These are phyloP conservation scores for Suillus plorans DNA, from an alignment of 768 basidiomycete species.

Conservation along the genomic window DNA sequence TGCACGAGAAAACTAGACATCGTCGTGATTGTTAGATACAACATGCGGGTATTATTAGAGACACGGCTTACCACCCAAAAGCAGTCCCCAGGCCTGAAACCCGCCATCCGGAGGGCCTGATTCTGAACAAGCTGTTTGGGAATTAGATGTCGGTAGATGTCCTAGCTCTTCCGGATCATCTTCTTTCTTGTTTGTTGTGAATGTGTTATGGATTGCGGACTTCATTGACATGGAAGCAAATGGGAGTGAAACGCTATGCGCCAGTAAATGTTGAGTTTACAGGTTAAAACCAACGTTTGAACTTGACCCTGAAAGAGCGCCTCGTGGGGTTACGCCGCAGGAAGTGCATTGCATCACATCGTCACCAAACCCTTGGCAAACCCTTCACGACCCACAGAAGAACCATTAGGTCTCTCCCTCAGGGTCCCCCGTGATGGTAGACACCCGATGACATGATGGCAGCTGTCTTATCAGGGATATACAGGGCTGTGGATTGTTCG, in stretches of 20 bases:
- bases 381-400: background rate
- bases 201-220: background rate
- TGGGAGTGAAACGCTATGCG: background rate
- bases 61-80: conserved; percentile 6
- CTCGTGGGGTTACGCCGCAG: background rate
- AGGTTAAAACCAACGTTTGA: background rate
- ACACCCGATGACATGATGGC: background rate
- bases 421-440: background rate
- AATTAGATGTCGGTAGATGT: background rate
- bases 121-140: background rate
- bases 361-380: background rate
- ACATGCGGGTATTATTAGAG: background rate
- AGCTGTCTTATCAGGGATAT: background rate
- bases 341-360: no score
- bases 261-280: background rate
- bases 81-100: conserved; percentile 14
- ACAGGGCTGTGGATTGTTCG: background rate
- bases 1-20: conserved; percentile 21
- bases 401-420: background rate
- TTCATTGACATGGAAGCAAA: background rate
- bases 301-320: background rate
- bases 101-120: conserved; percentile 11
- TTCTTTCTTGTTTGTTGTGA: background rate
- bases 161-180: background rate
- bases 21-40: background rate